Percentiles rank a stretch among this genome's conserved stretches.
Evolutionary conservation across 2,329 filamentous ascomycete genomes (phyloP).

Genomic region (Hypoxylon rubiginosum): DNA sequence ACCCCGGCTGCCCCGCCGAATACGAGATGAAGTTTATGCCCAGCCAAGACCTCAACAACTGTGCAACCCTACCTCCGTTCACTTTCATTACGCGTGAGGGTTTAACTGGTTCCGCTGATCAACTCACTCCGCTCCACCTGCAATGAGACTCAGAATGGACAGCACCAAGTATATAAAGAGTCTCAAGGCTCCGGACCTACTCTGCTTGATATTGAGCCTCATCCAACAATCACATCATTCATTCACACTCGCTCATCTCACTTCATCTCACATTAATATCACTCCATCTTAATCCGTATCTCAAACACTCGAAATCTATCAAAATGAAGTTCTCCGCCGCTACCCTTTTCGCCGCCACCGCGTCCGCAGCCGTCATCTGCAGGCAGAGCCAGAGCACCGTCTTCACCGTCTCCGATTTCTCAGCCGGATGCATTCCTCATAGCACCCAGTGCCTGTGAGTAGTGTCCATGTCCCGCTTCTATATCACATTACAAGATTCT

Average conservation of each 20-base stretch:
- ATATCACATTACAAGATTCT: not conserved
- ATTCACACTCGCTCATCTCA: slow-evolving; percentile 4
- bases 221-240: slow-evolving; percentile 15
- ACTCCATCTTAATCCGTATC: slow-evolving; percentile 1
- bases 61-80: too few species aligned
- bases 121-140: slow-evolving; percentile 10
- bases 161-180: slow-evolving; percentile 16
- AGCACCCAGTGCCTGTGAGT: slow-evolving; percentile 48
- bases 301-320: slow-evolving; percentile 16
- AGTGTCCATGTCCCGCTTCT: not conserved
- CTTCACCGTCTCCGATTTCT: slow-evolving; percentile 49
- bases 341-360: slow-evolving; percentile 42
- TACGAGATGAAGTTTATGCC: slow-evolving; percentile 30
- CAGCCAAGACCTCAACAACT: not conserved
- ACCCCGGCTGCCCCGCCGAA: slow-evolving; percentile 17
- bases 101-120: slow-evolving; percentile 24
- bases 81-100: too few species aligned
- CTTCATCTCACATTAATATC: not conserved
- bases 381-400: slow-evolving; percentile 40
- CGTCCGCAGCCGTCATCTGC: slow-evolving; percentile 40
- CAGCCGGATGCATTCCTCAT: slow-evolving; percentile 49
- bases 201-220: slow-evolving; percentile 12
- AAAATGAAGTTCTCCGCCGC: slow-evolving; percentile 48
- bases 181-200: slow-evolving; percentile 2
- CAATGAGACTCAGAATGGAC: slow-evolving; percentile 16